These are phyloP conservation scores for Aspergillus puulaauensis DNA, from an alignment of 2,329 filamentous ascomycete genomes.

Conservation along the genomic window DNA sequence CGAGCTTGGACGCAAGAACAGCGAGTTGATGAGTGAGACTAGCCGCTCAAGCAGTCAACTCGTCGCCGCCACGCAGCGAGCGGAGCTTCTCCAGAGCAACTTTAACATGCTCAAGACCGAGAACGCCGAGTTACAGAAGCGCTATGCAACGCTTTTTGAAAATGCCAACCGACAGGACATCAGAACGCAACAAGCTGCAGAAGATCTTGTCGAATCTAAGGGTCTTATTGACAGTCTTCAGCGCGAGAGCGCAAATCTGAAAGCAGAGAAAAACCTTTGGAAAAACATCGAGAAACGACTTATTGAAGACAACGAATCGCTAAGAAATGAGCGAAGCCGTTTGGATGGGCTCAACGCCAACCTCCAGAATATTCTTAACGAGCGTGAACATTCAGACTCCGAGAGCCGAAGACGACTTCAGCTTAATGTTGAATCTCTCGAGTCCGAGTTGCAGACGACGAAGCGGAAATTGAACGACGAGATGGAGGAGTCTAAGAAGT, in stretches of 20 bases:
- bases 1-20: slow-evolving; percentile 77
- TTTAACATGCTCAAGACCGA: slow-evolving; percentile 80
- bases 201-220: slow-evolving; percentile 85
- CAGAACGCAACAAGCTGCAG: slow-evolving; percentile 84
- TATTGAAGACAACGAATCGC: slow-evolving; percentile 79
- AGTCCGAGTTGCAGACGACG: slow-evolving; percentile 72
- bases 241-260: slow-evolving; percentile 87
- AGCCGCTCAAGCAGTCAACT: slow-evolving; percentile 78
- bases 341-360: slow-evolving; percentile 80
- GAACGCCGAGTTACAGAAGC: slow-evolving; percentile 82
- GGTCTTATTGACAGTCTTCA: slow-evolving; percentile 81
- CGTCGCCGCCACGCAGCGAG: slow-evolving; percentile 76
- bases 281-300: slow-evolving; percentile 89
- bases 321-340: slow-evolving; percentile 80
- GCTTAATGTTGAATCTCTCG: slow-evolving; percentile 72
- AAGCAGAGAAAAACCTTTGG: slow-evolving; percentile 92
- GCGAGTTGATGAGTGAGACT: slow-evolving; percentile 76
- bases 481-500: slow-evolving; percentile 78
- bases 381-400: slow-evolving; percentile 80
- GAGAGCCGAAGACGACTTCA: slow-evolving; percentile 81
- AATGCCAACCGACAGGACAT: slow-evolving; percentile 86
- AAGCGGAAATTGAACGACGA: slow-evolving; percentile 85
- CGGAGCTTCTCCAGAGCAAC: slow-evolving; percentile 86
- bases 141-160: slow-evolving; percentile 74
- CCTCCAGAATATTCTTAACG: slow-evolving; percentile 86